Conservation (phyloP, 345 rosid genomes). For the Lepidium africanum region DNA sequence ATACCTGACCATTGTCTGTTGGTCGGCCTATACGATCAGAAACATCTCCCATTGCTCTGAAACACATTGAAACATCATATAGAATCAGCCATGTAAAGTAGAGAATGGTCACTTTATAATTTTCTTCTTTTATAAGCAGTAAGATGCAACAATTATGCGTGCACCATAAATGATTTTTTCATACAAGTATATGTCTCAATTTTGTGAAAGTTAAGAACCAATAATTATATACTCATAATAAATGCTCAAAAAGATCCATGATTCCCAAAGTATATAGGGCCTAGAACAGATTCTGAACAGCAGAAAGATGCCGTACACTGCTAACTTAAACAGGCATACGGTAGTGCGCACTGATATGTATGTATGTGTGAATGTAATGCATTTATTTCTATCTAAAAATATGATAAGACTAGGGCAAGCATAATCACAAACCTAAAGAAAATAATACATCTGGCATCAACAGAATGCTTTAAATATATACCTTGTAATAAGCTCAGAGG, state of each 20-base stretch:
- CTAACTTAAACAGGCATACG: not conserved
- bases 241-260: not conserved
- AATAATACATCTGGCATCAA: conserved; percentile 3
- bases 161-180: not conserved
- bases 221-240: not conserved
- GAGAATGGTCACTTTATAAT: not conserved
- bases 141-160: not conserved
- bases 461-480: conserved; percentile 1
- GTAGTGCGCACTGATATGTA: not conserved
- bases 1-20: conserved; percentile 96
- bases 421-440: not conserved
- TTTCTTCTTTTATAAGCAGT: not conserved
- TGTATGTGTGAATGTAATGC: not conserved
- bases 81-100: not conserved
- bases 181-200: not conserved
- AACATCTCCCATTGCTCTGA: conserved; percentile 98
- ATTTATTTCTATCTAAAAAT: not conserved
- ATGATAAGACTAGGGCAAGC: not conserved
- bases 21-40: conserved; percentile 97
- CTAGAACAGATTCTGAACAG: not conserved
- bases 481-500: conserved; percentile 93
- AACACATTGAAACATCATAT: conserved; percentile 1
- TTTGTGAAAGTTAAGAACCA: not conserved
- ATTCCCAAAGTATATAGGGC: not conserved
- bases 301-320: not conserved